Evolutionary conservation across 2,329 filamentous ascomycete species (phyloP), one percentile per base, ranked within the genome.

Genomic region (Monosporascus sp.): DNA sequence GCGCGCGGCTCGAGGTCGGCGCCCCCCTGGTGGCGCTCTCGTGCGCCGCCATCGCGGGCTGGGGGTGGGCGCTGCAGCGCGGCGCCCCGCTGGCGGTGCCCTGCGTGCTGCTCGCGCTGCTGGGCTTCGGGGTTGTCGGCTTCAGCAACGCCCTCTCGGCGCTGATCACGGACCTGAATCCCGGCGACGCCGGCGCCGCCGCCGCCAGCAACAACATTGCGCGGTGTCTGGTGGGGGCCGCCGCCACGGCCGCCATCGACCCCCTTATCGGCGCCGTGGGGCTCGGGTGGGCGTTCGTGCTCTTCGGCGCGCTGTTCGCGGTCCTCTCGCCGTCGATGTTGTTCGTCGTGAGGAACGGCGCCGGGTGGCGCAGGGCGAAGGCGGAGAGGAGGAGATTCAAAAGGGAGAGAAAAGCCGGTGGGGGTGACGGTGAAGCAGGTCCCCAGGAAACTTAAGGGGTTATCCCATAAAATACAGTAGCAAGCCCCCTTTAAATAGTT

Each of bases 121-220:
- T 83, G 20, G 80, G 81, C 8, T 65, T 82, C 53, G 75, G 75
- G 18, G 71, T 83, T 35, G 83, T 82, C 5, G 82, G 80, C 2
- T 76, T 78, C 0, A 85, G 85, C 61, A 80, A 77, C 51, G 76
- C 84, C 47, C 72, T 85, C 35, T 80, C 75, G 57, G 83, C 80
- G 0, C 70, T 87, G 15, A 74, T 86, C 18, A 78, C 86, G 1
- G 84, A 87, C 58, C 68, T 87, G 1, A 80, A 83, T 54, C 82
- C 82, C 0, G 70, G 78, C 24, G 75, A 78, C 6, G 81, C 82
- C 0, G 80, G 80, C 1, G 84, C 82, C 0, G 80, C 80, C 0
- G 81, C 82, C 4, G 82, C 83, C 0, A 78, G 82, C 0, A 84
- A 83, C 55, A 86, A 87, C 56, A 69, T 87, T 8, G 76, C 83